A percentile compares a stretch with the other conserved stretches of the same genome.
Conservation (phyloP, 2,329 filamentous ascomycete genomes). For the Calonectria montana region DNA sequence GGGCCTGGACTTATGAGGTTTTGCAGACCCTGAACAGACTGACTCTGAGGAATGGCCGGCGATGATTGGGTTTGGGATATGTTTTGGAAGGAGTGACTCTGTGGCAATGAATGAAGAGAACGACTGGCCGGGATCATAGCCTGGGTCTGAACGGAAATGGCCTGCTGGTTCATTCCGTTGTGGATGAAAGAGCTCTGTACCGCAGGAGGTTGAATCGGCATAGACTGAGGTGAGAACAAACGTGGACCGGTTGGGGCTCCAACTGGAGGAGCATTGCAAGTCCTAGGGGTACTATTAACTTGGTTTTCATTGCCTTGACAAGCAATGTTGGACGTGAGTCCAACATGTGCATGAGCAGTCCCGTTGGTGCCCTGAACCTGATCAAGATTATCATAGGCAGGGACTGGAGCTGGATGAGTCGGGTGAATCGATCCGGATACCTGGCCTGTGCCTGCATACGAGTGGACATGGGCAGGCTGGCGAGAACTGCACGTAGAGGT, state of each 20-base stretch:
- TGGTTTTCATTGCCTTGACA: not conserved
- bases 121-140: not conserved
- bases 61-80: not conserved
- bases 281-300: not conserved
- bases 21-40: conserved; percentile 13
- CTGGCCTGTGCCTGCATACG: not conserved
- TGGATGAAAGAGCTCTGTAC: not conserved
- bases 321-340: not conserved
- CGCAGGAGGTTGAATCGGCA: conserved; percentile 19
- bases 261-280: not conserved
- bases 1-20: conserved; percentile 27
- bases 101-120: not conserved
- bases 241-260: not conserved
- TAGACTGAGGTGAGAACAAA: not conserved
- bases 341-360: not conserved
- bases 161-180: not conserved
- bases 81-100: not conserved
- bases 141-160: not conserved
- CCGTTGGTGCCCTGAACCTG: not conserved
- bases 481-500: not conserved
- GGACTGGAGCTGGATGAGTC: not conserved
- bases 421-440: not conserved
- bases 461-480: not conserved
- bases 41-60: not conserved
- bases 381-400: not conserved